Conservation (phyloP, 257 asterid species). For the Salvia hispanica region DNA sequence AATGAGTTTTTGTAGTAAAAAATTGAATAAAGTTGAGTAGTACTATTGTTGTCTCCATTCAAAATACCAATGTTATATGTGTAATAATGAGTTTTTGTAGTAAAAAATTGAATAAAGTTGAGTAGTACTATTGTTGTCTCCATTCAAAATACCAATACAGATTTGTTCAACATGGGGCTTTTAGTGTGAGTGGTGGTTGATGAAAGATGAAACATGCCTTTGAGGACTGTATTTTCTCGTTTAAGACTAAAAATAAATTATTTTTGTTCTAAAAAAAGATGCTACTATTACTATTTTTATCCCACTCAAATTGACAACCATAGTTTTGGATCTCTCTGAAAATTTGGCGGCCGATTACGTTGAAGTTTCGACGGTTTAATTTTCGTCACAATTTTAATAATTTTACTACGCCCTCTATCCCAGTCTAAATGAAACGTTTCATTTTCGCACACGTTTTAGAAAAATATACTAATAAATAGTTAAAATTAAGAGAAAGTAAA, state of each 20-base stretch:
- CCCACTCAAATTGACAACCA: not conserved
- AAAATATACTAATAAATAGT: no score
- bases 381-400: constrained; percentile 17
- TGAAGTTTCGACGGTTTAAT: not conserved
- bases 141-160: no score
- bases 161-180: not conserved
- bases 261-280: not conserved
- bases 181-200: constrained; percentile 14
- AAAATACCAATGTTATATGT: no score
- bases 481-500: no score
- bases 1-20: no score
- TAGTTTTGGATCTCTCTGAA: not conserved
- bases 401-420: not conserved
- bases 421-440: no score
- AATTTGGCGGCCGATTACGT: not conserved
- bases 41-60: no score
- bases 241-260: not conserved
- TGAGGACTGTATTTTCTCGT: not conserved
- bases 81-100: no score
- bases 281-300: not conserved
- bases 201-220: not conserved
- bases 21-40: no score
- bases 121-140: no score
- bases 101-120: no score
- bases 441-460: no score